Evolutionary conservation across 1,284 basidiomycete genomes (phyloP).

Genomic region (Sporisorium sorghi): DNA sequence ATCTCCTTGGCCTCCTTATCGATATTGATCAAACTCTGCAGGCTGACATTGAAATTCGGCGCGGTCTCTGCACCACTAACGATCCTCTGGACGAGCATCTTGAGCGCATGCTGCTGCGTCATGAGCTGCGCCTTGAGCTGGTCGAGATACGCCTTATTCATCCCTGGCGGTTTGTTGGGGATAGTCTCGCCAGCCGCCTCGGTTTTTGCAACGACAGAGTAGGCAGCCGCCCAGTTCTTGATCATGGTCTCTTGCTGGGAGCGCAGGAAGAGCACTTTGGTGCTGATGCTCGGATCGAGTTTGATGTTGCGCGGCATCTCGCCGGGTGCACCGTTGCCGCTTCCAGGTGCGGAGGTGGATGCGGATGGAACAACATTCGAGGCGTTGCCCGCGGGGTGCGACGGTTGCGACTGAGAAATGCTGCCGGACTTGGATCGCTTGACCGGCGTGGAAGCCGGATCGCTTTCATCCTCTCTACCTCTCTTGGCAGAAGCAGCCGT

Average conservation of each 20-base stretch:
- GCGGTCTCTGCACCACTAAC: slow-evolving; percentile 35
- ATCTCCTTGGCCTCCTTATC: slow-evolving; percentile 61
- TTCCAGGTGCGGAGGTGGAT: not conserved
- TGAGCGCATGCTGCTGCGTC: slow-evolving; percentile 56
- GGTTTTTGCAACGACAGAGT: slow-evolving; percentile 26
- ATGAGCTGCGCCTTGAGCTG: slow-evolving; percentile 55
- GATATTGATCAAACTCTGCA: slow-evolving; percentile 59
- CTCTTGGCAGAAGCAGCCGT: slow-evolving; percentile 24
- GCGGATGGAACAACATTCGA: slow-evolving; percentile 2
- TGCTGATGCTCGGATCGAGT: slow-evolving; percentile 40
- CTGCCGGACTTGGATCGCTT: slow-evolving; percentile 49
- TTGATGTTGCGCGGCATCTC: slow-evolving; percentile 35
- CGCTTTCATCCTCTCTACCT: slow-evolving; percentile 25
- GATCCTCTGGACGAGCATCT: slow-evolving; percentile 47
- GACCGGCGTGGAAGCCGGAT: slow-evolving; percentile 10
- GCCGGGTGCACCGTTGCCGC: not conserved
- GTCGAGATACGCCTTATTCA: slow-evolving; percentile 49
- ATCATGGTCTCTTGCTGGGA: slow-evolving; percentile 62
- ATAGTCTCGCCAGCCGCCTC: slow-evolving; percentile 9
- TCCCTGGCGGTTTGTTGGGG: slow-evolving; percentile 25
- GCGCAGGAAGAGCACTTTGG: slow-evolving; percentile 55
- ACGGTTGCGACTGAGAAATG: slow-evolving; percentile 31
- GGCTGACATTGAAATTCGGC: slow-evolving; percentile 53
- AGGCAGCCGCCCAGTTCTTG: slow-evolving; percentile 52
- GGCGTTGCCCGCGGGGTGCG: not conserved